These are phyloP conservation scores for Parathielavia appendiculata DNA, from an alignment of 495 filamentous ascomycete genomes.

Conservation along the genomic window DNA sequence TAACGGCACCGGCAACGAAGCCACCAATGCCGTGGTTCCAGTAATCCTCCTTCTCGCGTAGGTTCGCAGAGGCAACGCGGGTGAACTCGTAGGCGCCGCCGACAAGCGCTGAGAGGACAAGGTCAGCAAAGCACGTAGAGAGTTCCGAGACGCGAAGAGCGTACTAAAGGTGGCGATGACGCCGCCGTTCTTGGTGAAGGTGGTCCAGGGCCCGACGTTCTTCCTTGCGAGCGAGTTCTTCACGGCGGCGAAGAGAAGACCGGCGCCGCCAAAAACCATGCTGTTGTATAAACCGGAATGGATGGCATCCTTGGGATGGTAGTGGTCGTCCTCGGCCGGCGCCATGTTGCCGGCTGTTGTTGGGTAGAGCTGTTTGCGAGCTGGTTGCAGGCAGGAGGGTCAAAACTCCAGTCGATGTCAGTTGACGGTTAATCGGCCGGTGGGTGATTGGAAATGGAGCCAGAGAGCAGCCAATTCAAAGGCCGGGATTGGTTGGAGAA, in stretches of 20 bases:
- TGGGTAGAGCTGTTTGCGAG: constrained; percentile 11
- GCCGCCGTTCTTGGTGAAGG: constrained; percentile 59
- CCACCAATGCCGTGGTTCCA: constrained; percentile 38
- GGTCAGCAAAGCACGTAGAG: constrained; percentile 24
- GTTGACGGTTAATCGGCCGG: constrained; percentile 8
- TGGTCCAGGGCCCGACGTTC: constrained; percentile 70
- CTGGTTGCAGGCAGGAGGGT: background rate
- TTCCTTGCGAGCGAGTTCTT: constrained; percentile 78
- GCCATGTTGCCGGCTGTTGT: constrained; percentile 49
- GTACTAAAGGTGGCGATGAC: constrained; percentile 39
- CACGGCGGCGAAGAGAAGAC: constrained; percentile 66
- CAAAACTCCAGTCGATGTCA: constrained; percentile 9
- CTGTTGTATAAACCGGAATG: constrained; percentile 57
- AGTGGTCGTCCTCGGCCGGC: constrained; percentile 42
- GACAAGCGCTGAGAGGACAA: constrained; percentile 59
- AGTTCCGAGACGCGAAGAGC: constrained; percentile 7
- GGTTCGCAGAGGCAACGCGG: constrained; percentile 38
- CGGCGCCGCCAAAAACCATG: constrained; percentile 58
- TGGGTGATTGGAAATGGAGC: constrained; percentile 4
- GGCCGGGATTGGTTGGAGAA: background rate
- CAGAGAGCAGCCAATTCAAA: background rate
- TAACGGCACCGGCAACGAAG: constrained; percentile 37
- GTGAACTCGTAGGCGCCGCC: constrained; percentile 76
- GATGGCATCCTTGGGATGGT: constrained; percentile 78
- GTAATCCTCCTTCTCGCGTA: constrained; percentile 43